Percentiles rank a stretch among this genome's conserved stretches.
phyloP scores from a whole-genome alignment of 371 early-diverging fungal species.

The Mortierella sp. region DNA sequence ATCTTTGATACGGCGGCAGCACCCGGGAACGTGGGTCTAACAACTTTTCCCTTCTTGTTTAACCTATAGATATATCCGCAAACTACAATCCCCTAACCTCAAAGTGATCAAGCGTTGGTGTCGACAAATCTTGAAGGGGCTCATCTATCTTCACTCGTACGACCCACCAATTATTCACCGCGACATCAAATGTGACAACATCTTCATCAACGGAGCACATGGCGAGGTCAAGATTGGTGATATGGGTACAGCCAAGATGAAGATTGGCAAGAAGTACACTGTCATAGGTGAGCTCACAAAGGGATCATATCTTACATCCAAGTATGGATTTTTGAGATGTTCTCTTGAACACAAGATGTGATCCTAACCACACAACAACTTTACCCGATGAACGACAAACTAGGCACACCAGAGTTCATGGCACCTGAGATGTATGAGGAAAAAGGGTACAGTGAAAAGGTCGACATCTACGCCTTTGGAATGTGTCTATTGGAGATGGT shows the following conservation, averaged over 20 bases:
- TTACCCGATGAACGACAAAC: not conserved
- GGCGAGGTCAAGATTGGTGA: conserved; percentile 95
- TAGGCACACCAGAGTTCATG: conserved; percentile 93
- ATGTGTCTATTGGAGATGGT: conserved; percentile 93
- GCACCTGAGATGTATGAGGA: conserved; percentile 95
- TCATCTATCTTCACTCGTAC: conserved; percentile 85
- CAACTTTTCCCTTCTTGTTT: not conserved
- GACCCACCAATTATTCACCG: conserved; percentile 94
- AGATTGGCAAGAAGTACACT: conserved; percentile 82
- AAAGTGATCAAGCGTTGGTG: conserved; percentile 87
- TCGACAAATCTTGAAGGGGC: conserved; percentile 88
- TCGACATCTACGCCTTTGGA: conserved; percentile 96
- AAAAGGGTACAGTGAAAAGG: conserved; percentile 88
- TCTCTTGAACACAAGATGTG: too few species aligned
- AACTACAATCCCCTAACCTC: conserved; percentile 71
- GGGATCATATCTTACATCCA: too few species aligned
- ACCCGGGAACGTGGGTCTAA: too few species aligned
- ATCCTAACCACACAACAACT: too few species aligned
- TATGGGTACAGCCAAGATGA: conserved; percentile 91
- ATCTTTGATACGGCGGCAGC: not conserved
- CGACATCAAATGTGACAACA: conserved; percentile 88
- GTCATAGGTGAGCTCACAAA: conserved; percentile 74
- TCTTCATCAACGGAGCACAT: conserved; percentile 93
- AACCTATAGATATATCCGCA: conserved; percentile 66
- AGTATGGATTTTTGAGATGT: too few species aligned